A percentile compares a stretch with the other conserved stretches of the same genome.
These are phyloP conservation scores for Blastocystis sp. DNA, from an alignment of 352 stramenopile species.

Conservation along the genomic window DNA sequence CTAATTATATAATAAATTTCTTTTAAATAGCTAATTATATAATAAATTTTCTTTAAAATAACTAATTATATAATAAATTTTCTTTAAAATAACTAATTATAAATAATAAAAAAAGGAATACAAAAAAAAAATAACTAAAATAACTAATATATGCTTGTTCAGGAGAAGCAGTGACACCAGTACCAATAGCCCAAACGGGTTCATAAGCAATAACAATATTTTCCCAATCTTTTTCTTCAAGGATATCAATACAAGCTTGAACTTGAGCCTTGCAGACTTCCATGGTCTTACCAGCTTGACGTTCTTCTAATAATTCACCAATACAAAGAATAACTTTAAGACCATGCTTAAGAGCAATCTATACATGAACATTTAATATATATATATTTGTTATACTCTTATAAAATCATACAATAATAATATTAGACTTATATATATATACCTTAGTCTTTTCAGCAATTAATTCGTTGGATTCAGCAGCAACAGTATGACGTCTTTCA, in stretches of 20 bases:
- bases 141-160: too few species aligned
- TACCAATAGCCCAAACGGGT: constrained; percentile 88
- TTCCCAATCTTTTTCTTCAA: constrained; percentile 55
- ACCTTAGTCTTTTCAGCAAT: constrained; percentile 59
- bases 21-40: too few species aligned
- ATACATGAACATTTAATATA: constrained; percentile 41
- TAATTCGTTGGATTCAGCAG: constrained; percentile 58
- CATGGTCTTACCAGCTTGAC: constrained; percentile 62
- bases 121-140: too few species aligned
- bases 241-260: constrained; percentile 61
- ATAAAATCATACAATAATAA: neutral
- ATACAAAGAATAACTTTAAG: constrained; percentile 75
- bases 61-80: too few species aligned
- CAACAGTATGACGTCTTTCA: constrained; percentile 60
- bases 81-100: too few species aligned
- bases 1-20: too few species aligned
- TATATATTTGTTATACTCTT: constrained; percentile 4
- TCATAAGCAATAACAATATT: constrained; percentile 74
- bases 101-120: too few species aligned
- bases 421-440: constrained; percentile 47
- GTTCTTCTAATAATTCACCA: constrained; percentile 67
- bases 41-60: too few species aligned
- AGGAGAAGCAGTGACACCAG: constrained; percentile 63
- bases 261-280: constrained; percentile 82
- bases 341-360: constrained; percentile 61